Base-by-base conservation (phyloP, 805 yeast species). In the Clavispora santaluciae region DNA sequence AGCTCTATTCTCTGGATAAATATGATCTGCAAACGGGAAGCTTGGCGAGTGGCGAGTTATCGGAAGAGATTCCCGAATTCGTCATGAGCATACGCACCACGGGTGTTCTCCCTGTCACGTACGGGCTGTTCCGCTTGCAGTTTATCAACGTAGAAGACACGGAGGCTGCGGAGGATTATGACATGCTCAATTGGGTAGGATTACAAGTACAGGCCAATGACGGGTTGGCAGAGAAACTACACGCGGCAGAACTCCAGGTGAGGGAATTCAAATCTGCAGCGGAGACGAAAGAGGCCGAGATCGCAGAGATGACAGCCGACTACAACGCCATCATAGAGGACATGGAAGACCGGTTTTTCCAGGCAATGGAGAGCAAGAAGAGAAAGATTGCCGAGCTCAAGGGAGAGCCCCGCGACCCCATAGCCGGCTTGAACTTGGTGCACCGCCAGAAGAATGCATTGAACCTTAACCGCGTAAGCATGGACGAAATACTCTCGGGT, bases 1-100 rank as follows among this genome's bases (percentile, higher is more conserved):
- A 46, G 36, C 49, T 63, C 24, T 36, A 48, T 3, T 57, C 63
- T n/a, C 53, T 48, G 40, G 48, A 49, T 22, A 50, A 53, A 20
- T 56, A 59, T 40, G 59, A 59, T 36, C 36, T 33, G 1, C 50
- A 49, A 18, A 51, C 54, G 4, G 55, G 57, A 1, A 60, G 55
- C 13, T 49, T 63, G 33, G 35, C 47, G 10, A 61, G 58, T 7
- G 57, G 50, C 2, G 64, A 56, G 10, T 38, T 43, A 15, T 35
- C 44, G 2, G 42, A 39, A 16, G 38, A 21, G 4, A 31, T 40
- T 11, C 54, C 54, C 7, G 43, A 41, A 2, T 40, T 50, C 25
- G 44, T 44, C 25, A 26, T 50, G 22, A 37, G 36, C 2, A 33
- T 50, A 12, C 17, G 43, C n/a, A 40, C 50, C 6, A 20, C 31